phyloP scores from a whole-genome alignment of 2,329 filamentous ascomycete species.

The Plenodomus lindquistii region DNA sequence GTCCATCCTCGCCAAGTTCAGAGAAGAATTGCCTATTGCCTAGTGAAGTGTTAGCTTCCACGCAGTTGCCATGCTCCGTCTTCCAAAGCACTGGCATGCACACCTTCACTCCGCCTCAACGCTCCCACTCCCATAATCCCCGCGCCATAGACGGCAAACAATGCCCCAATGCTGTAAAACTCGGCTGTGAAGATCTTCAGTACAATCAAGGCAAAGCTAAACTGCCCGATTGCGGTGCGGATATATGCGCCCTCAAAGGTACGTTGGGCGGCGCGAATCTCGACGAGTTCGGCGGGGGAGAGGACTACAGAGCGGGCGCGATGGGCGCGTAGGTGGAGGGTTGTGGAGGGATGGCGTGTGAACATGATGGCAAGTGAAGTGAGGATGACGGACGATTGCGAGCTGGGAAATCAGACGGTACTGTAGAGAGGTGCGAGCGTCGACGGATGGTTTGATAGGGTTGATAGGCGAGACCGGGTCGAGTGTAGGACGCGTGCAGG shows the following conservation, averaged over 20 bases:
- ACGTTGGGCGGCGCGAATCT: slow-evolving; percentile 90
- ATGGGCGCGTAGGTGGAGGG: slow-evolving; percentile 79
- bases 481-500: no score
- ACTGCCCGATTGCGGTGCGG: slow-evolving; percentile 90
- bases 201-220: slow-evolving; percentile 91
- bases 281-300: slow-evolving; percentile 83
- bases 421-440: no score
- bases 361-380: background rate
- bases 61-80: slow-evolving; percentile 11
- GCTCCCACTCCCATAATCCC: slow-evolving; percentile 81
- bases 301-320: slow-evolving; percentile 82
- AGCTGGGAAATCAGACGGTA: no score
- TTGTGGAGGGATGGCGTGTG: slow-evolving; percentile 64
- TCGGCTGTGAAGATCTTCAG: slow-evolving; percentile 96
- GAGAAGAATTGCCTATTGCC: slow-evolving; percentile 91
- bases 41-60: no score
- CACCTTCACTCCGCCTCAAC: slow-evolving; percentile 80
- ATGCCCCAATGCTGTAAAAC: slow-evolving; percentile 94
- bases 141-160: slow-evolving; percentile 90
- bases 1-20: slow-evolving; percentile 61
- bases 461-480: no score
- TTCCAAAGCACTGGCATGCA: slow-evolving; percentile 1
- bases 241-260: slow-evolving; percentile 98
- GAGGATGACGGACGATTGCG: no score
- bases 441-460: no score